These are phyloP conservation scores for Boletus smithii DNA, from an alignment of 1,284 basidiomycete genomes.

Conservation along the genomic window DNA sequence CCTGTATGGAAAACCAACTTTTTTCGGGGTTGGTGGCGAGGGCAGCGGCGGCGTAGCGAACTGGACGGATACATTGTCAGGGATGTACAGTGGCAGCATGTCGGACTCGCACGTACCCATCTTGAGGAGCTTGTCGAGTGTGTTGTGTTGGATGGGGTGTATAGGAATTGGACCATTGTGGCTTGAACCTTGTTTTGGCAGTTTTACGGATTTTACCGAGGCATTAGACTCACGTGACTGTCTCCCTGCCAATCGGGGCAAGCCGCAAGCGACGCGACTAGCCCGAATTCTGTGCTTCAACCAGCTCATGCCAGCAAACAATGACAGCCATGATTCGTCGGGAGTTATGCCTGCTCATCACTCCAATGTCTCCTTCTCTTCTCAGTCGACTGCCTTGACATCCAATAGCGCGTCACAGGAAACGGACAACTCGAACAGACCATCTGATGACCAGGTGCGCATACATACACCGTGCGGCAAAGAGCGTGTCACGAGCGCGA, in stretches of 20 bases:
- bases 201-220: constrained; percentile 32
- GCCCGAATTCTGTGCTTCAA: neutral
- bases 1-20: constrained; percentile 52
- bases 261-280: neutral
- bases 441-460: constrained; percentile 34
- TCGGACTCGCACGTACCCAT: constrained; percentile 31
- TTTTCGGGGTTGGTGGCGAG: constrained; percentile 89
- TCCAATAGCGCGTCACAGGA: constrained; percentile 24
- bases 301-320: constrained; percentile 29
- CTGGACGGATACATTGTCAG: constrained; percentile 40
- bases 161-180: constrained; percentile 16
- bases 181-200: constrained; percentile 36
- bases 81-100: neutral
- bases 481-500: constrained; percentile 4
- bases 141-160: constrained; percentile 8
- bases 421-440: constrained; percentile 21
- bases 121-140: constrained; percentile 32
- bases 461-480: constrained; percentile 1
- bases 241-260: neutral
- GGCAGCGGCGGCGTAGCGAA: constrained; percentile 88
- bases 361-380: constrained; percentile 30
- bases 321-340: constrained; percentile 29
- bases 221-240: neutral
- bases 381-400: constrained; percentile 31
- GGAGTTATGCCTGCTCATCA: constrained; percentile 20